Evolutionary conservation across 345 rosid species (phyloP), one percentile per base, ranked within the genome.

Genomic region (Aquilaria sinensis): DNA sequence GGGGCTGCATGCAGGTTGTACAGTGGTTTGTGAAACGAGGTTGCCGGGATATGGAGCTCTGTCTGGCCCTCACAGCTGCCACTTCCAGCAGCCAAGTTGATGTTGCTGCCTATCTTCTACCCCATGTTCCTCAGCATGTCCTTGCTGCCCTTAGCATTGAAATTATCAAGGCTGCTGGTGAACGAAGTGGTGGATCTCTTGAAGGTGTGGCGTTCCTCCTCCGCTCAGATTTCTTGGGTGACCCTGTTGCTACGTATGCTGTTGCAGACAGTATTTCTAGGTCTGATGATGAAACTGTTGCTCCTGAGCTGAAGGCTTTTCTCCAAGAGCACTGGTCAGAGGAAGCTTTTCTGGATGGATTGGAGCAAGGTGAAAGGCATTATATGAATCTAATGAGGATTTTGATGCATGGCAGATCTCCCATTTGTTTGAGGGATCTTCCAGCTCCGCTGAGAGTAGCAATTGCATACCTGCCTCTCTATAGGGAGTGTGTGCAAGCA

Each of bases 111-210:
- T 88, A 88, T 77, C 90, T 94, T 57, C 97, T 94, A 11, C 89
- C 97, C 53, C 88, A 77, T 34, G 97, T 94, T 14, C 97, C 99
- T 47, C 86, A 78, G 72, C 92, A 85, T 34, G 94, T 88, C 73
- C 88, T 90, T 51, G 79, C 89, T 1, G 97, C 99, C 31, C 97
- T 90, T 72, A 88, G 97, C 76, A 74, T 88, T 2, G 97, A 94
- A 63, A 94, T 94, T 56, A 85, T 90, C 70, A 90, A 90, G 78
- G 96, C 96, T 56, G 97, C 97, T 29, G 97, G 99, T 11, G 99
- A 94, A 69, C 68, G 97, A 64, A 85, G 99, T 62, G 84, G 96
- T 4, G 97, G 97, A 51, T 86, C 94, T 3, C 87, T 94, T 54
- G 83, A 88, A 9, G 97, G 99, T 59, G 99, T 94, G 30, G 96